Conservation (phyloP, 306 rosid genomes). For the Lablab purpureus region DNA sequence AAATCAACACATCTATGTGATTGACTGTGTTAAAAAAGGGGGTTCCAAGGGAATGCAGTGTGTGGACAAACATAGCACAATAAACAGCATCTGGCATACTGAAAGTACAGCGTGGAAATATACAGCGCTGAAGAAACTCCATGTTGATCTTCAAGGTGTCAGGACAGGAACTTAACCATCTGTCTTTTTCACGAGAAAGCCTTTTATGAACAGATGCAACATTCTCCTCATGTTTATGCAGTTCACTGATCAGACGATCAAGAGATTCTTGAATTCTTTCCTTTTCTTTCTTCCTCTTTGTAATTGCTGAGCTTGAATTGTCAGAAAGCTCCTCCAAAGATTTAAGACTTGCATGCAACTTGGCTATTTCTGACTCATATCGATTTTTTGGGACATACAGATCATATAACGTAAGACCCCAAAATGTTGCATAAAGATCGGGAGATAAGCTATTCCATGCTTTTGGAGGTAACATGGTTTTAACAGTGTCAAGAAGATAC, state of each 20-base stretch:
- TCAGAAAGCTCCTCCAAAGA: constrained; percentile 96
- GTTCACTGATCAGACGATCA: constrained; percentile 86
- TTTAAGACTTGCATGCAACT: constrained; percentile 88
- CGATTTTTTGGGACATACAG: constrained; percentile 91
- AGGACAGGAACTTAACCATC: constrained; percentile 96
- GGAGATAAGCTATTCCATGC: constrained; percentile 99
- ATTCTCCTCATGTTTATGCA: constrained; percentile 83
- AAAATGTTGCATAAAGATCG: constrained; percentile 93
- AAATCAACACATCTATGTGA: constrained; percentile 94
- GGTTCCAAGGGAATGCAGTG: constrained; percentile 97
- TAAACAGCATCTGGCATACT: constrained; percentile 99
- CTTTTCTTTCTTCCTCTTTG: constrained; percentile 96
- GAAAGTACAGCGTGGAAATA: constrained; percentile 99
- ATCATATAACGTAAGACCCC: constrained; percentile 99
- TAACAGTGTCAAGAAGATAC: constrained; percentile 80
- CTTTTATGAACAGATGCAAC: constrained; percentile 88
- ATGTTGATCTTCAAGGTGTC: constrained; percentile 96
- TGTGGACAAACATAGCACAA: constrained; percentile 97
- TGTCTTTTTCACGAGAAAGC: constrained; percentile 89
- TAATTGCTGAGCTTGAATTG: constrained; percentile 95
- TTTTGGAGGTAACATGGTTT: constrained; percentile 90
- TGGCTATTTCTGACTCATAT: constrained; percentile 87
- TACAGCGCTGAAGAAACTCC: constrained; percentile 99
- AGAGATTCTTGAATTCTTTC: constrained; percentile 98
- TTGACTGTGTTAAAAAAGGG: constrained; percentile 99